A percentile compares a stretch with the other conserved stretches of the same genome.
phyloP scores from a whole-genome alignment of 164 flowering plant species.

The Houttuynia cordata region DNA sequence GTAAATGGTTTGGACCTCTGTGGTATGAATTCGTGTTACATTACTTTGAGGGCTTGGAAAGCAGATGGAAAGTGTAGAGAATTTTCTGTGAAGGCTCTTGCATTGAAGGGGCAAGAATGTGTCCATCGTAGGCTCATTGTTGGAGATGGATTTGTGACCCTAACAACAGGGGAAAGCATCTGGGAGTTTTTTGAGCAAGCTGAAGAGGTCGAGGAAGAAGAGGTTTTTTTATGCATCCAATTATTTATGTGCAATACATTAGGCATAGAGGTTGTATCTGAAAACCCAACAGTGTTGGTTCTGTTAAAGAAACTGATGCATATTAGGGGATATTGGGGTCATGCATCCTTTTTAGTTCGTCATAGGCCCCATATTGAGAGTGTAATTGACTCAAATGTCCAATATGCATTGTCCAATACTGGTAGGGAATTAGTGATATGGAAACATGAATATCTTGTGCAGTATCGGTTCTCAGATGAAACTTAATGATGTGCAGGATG shows the following conservation, averaged over 20 bases:
- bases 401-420: no score
- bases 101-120: constrained; percentile 87
- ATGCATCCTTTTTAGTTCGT: no score
- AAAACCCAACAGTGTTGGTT: no score
- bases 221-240: constrained; percentile 27
- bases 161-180: constrained; percentile 78
- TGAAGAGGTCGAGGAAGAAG: constrained; percentile 98
- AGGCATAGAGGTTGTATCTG: no score
- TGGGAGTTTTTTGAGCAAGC: constrained; percentile 95
- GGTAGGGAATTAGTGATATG: no score
- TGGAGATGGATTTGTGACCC: constrained; percentile 86
- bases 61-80: constrained; percentile 83
- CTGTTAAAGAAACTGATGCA: no score
- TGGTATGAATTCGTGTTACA: constrained; percentile 67
- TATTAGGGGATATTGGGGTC: no score
- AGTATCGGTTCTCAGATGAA: no score
- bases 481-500: constrained; percentile 49
- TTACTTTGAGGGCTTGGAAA: constrained; percentile 86
- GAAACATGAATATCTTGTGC: not conserved
- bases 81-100: constrained; percentile 90
- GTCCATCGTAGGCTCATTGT: constrained; percentile 89
- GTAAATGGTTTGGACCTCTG: constrained; percentile 73
- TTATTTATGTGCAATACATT: not conserved
- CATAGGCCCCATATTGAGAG: no score
- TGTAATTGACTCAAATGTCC: no score